A percentile compares a stretch with the other conserved stretches of the same genome.
Conservation (phyloP, 2,329 filamentous ascomycete species). For the Aspergillus sojae region DNA sequence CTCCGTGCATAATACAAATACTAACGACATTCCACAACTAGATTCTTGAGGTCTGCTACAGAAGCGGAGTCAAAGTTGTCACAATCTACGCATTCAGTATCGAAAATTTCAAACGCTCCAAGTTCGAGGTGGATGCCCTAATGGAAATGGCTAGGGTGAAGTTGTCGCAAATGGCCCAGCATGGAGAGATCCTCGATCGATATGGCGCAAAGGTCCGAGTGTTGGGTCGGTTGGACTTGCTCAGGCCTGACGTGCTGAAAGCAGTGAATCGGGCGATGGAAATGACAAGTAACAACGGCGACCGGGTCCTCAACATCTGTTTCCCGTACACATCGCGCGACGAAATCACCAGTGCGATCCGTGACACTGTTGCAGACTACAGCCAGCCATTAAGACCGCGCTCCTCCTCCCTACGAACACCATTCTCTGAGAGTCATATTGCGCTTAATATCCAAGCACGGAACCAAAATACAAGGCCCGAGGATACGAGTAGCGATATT, state of each 20-base stretch:
- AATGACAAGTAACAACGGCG: slow-evolving; percentile 83
- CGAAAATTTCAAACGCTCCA: slow-evolving; percentile 96
- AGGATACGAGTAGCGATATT: slow-evolving; percentile 50
- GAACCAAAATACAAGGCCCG: slow-evolving; percentile 41
- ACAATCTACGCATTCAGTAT: slow-evolving; percentile 99
- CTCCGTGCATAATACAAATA: not conserved
- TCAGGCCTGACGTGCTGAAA: slow-evolving; percentile 84
- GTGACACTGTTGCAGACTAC: slow-evolving; percentile 84
- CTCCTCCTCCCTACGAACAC: slow-evolving; percentile 54
- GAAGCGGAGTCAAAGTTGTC: slow-evolving; percentile 92
- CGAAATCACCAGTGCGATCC: slow-evolving; percentile 89
- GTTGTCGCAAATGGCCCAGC: slow-evolving; percentile 84
- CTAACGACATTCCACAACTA: slow-evolving; percentile 35
- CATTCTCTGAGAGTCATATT: slow-evolving; percentile 87
- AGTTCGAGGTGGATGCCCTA: slow-evolving; percentile 92
- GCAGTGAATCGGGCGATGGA: slow-evolving; percentile 85
- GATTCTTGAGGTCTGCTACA: slow-evolving; percentile 98
- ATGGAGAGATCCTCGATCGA: slow-evolving; percentile 87
- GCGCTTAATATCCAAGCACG: slow-evolving; percentile 79
- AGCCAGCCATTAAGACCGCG: slow-evolving; percentile 65
- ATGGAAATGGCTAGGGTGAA: slow-evolving; percentile 99
- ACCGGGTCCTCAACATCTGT: slow-evolving; percentile 85
- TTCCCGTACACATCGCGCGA: slow-evolving; percentile 96
- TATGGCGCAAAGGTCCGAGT: slow-evolving; percentile 89
- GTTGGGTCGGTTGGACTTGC: slow-evolving; percentile 78